Percentiles rank a stretch among this genome's conserved stretches.
phyloP scores from a whole-genome alignment of 257 asterid genomes.

The Dorcoceras hygrometricum region DNA sequence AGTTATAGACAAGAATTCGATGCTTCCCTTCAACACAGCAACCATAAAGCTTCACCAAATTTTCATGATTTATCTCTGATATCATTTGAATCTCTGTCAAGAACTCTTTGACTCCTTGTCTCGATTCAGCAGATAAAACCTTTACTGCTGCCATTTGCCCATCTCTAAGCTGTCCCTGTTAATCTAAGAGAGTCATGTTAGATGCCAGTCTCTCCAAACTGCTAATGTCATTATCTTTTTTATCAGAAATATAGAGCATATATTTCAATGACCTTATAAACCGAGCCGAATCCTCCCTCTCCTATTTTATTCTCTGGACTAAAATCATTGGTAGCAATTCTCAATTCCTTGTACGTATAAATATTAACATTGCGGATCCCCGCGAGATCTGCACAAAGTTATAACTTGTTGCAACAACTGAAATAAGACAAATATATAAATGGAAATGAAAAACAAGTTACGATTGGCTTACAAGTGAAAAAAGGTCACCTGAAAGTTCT shows the following conservation, averaged over 20 bases:
- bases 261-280: slow-evolving; percentile 56
- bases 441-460: neutral
- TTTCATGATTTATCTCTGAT: slow-evolving; percentile 78
- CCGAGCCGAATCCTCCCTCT: slow-evolving; percentile 96
- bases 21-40: slow-evolving; percentile 81
- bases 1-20: slow-evolving; percentile 85
- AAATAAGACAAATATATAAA: neutral
- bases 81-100: slow-evolving; percentile 86
- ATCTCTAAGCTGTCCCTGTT: slow-evolving; percentile 69
- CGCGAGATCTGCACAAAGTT: slow-evolving; percentile 57
- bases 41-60: slow-evolving; percentile 86
- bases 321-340: slow-evolving; percentile 67
- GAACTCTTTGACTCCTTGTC: slow-evolving; percentile 84
- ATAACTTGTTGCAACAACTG: slow-evolving; percentile 29
- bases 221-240: neutral
- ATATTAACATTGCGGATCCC: slow-evolving; percentile 46
- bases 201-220: slow-evolving; percentile 9
- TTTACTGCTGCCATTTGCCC: slow-evolving; percentile 88
- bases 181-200: slow-evolving; percentile 11
- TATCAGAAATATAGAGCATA: neutral
- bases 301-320: slow-evolving; percentile 74
- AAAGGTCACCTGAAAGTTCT: neutral
- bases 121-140: slow-evolving; percentile 82
- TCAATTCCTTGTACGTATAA: slow-evolving; percentile 73
- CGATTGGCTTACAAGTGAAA: neutral